Evolutionary conservation across 108 stramenopile genomes (phyloP).

Genomic region (Conticribra guillardii): DNA sequence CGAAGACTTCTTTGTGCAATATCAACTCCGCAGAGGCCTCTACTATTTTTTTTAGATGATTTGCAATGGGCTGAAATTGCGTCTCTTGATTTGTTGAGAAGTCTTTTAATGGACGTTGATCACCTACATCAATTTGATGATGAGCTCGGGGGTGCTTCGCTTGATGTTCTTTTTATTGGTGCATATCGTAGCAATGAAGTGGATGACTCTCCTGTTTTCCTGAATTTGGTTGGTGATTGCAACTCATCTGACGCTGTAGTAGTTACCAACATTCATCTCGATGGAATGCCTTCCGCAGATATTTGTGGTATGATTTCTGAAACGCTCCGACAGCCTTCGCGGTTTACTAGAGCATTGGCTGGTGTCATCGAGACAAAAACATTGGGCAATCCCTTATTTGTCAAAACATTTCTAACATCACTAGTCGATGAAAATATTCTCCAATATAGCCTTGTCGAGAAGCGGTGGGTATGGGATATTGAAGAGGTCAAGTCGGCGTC

Average conservation of each 20-base stretch:
- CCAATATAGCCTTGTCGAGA: neutral
- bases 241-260: neutral
- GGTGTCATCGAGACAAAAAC: slow-evolving; percentile 21
- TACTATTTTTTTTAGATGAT: slow-evolving; percentile 27
- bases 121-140: no score
- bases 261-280: neutral
- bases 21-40: slow-evolving; percentile 13
- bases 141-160: no score
- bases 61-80: no score
- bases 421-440: slow-evolving; percentile 10
- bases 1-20: slow-evolving; percentile 6
- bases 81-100: neutral
- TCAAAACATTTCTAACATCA: slow-evolving; percentile 17
- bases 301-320: slow-evolving; percentile 11
- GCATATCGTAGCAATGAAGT: no score
- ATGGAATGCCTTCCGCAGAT: neutral
- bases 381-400: slow-evolving; percentile 17
- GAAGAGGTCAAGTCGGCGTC: slow-evolving; percentile 9
- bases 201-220: neutral
- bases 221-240: neutral
- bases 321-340: slow-evolving; percentile 3
- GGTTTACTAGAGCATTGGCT: slow-evolving; percentile 13
- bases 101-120: no score
- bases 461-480: slow-evolving; percentile 27
- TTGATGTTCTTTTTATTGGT: no score